Percentiles rank a stretch among this genome's conserved stretches.
Conservation (phyloP, 2,329 filamentous ascomycete genomes). For the Pseudopithomyces chartarum region DNA sequence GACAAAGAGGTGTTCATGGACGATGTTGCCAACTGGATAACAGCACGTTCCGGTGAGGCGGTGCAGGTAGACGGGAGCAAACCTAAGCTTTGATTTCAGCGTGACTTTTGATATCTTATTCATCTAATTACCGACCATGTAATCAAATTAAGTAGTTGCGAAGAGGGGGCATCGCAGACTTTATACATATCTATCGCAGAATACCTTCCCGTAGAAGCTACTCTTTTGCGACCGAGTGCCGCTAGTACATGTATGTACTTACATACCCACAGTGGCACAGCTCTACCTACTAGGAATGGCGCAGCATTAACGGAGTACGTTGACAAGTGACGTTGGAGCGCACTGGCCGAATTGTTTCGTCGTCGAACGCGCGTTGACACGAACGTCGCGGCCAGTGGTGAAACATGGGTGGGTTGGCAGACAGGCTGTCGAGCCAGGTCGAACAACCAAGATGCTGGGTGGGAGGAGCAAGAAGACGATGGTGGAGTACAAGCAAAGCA, state of each 20-base stretch:
- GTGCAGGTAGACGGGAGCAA: conserved; percentile 35
- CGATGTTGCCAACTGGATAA: conserved; percentile 44
- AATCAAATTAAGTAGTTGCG: not conserved
- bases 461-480: too few species aligned
- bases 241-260: too few species aligned
- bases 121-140: not conserved
- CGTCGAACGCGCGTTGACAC: conserved; percentile 3
- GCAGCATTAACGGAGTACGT: not conserved
- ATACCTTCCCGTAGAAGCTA: not conserved
- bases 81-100: conserved; percentile 36
- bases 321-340: not conserved
- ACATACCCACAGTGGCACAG: too few species aligned
- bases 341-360: not conserved
- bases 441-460: not conserved
- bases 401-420: not conserved
- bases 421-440: not conserved
- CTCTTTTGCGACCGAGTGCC: not conserved
- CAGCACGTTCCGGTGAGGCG: conserved; percentile 37
- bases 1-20: conserved; percentile 41
- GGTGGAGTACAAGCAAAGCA: not conserved
- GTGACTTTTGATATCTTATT: not conserved
- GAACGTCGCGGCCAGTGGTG: not conserved
- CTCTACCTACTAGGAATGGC: not conserved
- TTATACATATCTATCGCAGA: not conserved
- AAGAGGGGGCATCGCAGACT: not conserved